Evolutionary conservation across 352 stramenopile species (phyloP), one percentile per base, ranked within the genome.

Genomic region (Sclerospora graminicola): DNA sequence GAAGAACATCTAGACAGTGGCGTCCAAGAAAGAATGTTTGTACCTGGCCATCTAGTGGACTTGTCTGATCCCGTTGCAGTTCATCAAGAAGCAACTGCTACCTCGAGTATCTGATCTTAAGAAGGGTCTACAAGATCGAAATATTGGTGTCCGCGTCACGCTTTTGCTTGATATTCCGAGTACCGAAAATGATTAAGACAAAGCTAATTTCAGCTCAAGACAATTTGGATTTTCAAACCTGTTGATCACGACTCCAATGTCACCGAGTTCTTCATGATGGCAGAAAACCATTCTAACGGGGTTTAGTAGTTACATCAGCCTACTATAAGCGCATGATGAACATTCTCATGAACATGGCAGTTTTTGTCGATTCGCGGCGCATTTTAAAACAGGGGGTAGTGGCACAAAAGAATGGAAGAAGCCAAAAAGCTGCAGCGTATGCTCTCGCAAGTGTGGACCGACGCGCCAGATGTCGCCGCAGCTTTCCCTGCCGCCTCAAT

Each of bases 21-120:
- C 48, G 6, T 60, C 52, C 18, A 55, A 46, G 33, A 54, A 69
- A 14, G 51, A 67, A 9, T 63, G 68, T 48, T 35, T 69, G 34
- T 91, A 91, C 51, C 68, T 91, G 55, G 80, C 77, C 39, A 78
- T 91, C 58, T 89, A 91, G 54, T 91, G 80, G 80, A 66, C 66
- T 38, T 85, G 72, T 29, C 47, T 83, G 32, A 66, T 66, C 38
- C 62, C 70, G 39, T 76, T 66, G 15, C 40, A 68, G 40, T 63
- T 87, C 30, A 47, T 74, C 13, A 70, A 67, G 32, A 84, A 84
- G 54, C 63, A 74, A 75, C 27, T 82, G 69, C 56, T 86, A 73
- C 48, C 51, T 91, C 47, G 80, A 91, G 47, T 88, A 83, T 57
- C 59, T 89, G 19, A 69, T 64, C 27, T 80, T 54, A 84, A 58